Percentiles rank a stretch among this genome's conserved stretches.
phyloP scores from a whole-genome alignment of 148 eudicot genomes.

The Polygonum maritimum region DNA sequence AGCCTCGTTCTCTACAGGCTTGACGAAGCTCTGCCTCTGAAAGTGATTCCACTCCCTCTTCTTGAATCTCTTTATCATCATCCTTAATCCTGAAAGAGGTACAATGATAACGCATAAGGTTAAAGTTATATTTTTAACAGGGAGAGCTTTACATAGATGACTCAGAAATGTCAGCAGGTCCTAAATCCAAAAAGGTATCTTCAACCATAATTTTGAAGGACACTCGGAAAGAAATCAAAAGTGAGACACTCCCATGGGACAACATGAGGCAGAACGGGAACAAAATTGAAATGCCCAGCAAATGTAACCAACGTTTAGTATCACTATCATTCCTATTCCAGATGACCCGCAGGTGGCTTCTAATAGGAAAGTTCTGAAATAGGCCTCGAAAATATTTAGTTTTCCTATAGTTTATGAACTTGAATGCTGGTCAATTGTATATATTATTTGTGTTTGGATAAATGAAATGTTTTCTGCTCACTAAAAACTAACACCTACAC shows the following conservation, averaged over 20 bases:
- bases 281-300: too few relatives aligned
- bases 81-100: slow-evolving; percentile 48
- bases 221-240: too few relatives aligned
- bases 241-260: too few relatives aligned
- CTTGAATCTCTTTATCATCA: slow-evolving; percentile 77
- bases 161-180: too few relatives aligned
- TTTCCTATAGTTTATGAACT: not conserved
- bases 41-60: slow-evolving; percentile 77
- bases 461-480: not conserved
- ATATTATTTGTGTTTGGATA: not conserved
- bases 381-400: not conserved
- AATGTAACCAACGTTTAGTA: too few relatives aligned
- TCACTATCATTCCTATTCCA: too few relatives aligned
- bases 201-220: too few relatives aligned
- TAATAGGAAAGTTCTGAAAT: not conserved
- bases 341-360: too few relatives aligned
- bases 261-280: too few relatives aligned
- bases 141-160: too few relatives aligned
- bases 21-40: slow-evolving; percentile 79
- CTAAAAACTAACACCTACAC: not conserved
- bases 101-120: not conserved
- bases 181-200: not conserved
- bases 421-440: not conserved
- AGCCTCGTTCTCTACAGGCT: slow-evolving; percentile 76
- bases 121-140: too few relatives aligned